Percentiles rank a stretch among this genome's conserved stretches.
phyloP scores from a whole-genome alignment of 192 early-diverging fungal species.

The Funneliformis mosseae region DNA sequence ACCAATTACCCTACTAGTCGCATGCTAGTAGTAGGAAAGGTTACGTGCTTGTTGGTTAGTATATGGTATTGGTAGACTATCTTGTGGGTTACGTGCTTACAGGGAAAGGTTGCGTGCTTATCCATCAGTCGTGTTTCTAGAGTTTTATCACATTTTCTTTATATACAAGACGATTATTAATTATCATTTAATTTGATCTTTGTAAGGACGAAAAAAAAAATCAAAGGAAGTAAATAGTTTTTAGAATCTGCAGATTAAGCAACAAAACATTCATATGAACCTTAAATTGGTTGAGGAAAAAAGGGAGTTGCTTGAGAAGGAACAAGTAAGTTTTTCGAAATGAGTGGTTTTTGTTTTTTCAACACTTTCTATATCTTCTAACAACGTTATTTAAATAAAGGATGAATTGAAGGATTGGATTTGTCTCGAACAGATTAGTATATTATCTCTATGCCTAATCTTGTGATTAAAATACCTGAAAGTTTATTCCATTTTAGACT shows the following conservation, averaged over 20 bases:
- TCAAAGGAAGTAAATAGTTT: neutral
- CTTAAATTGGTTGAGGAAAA: slow-evolving; percentile 6
- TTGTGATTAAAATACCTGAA: neutral
- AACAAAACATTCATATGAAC: neutral
- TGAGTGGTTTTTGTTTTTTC: neutral
- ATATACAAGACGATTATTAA: neutral
- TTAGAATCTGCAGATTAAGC: slow-evolving; percentile 2
- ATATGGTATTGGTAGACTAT: neutral
- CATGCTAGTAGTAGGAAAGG: slow-evolving; percentile 7
- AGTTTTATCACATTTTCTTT: slow-evolving; percentile 5
- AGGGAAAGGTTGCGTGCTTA: neutral
- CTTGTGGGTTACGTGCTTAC: no score
- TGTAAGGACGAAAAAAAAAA: slow-evolving; percentile 7
- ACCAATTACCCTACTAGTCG: slow-evolving; percentile 4
- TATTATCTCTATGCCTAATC: neutral
- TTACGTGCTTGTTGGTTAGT: slow-evolving; percentile 1
- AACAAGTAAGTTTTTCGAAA: neutral
- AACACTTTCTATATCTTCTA: neutral
- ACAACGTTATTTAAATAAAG: neutral
- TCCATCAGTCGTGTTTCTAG: neutral
- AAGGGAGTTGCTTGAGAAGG: neutral
- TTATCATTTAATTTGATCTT: neutral
- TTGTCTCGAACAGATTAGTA: neutral
- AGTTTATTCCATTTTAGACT: slow-evolving; percentile 1
- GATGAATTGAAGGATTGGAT: neutral